Base-by-base conservation (phyloP, 2,329 filamentous ascomycete genomes). In the Pseudogymnoascus sp. region DNA sequence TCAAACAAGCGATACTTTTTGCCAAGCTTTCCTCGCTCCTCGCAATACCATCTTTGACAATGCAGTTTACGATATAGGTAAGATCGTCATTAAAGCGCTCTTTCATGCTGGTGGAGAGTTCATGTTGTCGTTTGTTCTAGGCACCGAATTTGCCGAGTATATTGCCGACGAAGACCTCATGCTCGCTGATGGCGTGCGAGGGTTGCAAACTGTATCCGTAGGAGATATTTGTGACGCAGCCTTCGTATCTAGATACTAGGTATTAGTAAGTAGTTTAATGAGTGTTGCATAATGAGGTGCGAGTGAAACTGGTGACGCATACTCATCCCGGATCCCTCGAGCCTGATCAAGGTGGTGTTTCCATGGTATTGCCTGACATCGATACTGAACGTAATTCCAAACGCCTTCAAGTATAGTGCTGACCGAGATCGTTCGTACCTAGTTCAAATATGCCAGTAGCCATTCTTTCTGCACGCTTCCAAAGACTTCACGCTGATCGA, bases 401-500 rank as follows among this genome's bases (percentile, higher is more conserved):
- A 37, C 6, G 12, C 12, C 12, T 37, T 37, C 36, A 14, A 37
- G 36, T 37, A 37, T 12, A 37, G 36, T 14, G 36, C 36, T 37
- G 12, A 37, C 36, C 12, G 36, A 37, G 12, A 5, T 37, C 6
- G 12, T 37, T n/a, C n/a, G n/a, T n/a, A 37, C 36, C 36, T 37
- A 12, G 36, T n/a, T 37, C 36, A 37, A 14, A 37, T 37, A 37
- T 62, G 59, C 59, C 28, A 14, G 66, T 62, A 3, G 66, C 65
- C 11, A 46, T 14, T 61, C 63, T 40, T 66, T 56, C 63, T 70
- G 69, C 16, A 75, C 67, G 9, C 73, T 65, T 3, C 63, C 59
- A 25, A 76, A 88, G 46, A 93, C 88, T 61, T 81, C 80, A 53
- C 80, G 79, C 72, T 95, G 90, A 68, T 96, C 85, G 9, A 96